Conservation (phyloP, 2,329 filamentous ascomycete genomes). For the Nemania diffusa region DNA sequence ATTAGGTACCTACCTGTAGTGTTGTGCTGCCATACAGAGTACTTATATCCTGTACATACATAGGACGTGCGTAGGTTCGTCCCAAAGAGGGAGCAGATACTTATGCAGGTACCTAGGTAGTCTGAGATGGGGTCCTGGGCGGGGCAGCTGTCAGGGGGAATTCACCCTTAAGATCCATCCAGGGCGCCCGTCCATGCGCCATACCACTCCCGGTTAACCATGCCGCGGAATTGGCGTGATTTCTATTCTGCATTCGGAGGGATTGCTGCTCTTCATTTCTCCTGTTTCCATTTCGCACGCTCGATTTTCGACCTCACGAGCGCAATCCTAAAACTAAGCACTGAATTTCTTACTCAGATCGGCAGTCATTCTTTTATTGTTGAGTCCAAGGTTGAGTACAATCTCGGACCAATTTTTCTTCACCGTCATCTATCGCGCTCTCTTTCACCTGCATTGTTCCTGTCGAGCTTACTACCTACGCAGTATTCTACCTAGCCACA, state of each 20-base stretch:
- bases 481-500: conserved; percentile 9
- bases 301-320: conserved; percentile 13
- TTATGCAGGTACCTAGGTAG: background rate
- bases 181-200: conserved; percentile 15
- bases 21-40: background rate
- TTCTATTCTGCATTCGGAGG: conserved; percentile 28
- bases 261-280: conserved; percentile 42
- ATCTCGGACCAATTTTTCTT: conserved; percentile 3
- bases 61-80: background rate
- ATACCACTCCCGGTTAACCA: conserved; percentile 4
- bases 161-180: conserved; percentile 4
- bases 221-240: conserved; percentile 34
- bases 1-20: too few species aligned
- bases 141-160: conserved; percentile 23
- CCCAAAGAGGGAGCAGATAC: background rate
- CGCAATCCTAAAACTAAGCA: conserved; percentile 3
- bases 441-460: conserved; percentile 3
- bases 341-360: conserved; percentile 25
- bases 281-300: conserved; percentile 22
- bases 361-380: conserved; percentile 35
- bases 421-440: conserved; percentile 10
- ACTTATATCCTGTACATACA: background rate
- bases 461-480: conserved; percentile 12
- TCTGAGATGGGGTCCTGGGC: background rate
- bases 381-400: background rate